phyloP scores from a whole-genome alignment of 164 flowering plant species.

The Protea cynaroides region DNA sequence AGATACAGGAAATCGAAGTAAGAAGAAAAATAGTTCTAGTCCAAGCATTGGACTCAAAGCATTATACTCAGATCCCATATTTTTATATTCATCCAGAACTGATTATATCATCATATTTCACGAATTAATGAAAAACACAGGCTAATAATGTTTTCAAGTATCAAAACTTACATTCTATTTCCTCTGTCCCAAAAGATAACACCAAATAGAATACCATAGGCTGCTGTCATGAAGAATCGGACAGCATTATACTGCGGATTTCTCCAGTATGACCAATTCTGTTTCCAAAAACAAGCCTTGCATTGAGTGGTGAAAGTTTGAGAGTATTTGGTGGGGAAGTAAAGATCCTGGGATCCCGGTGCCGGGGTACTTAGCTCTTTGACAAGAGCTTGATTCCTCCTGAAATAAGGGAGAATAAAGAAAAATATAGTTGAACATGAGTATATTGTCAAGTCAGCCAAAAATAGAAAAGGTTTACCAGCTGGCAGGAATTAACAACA shows the following conservation, averaged over 20 bases:
- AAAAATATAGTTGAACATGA: not conserved
- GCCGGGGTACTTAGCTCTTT: constrained; percentile 54
- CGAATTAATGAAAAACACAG: not conserved
- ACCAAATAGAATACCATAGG: constrained; percentile 58
- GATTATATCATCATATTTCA: too few species aligned
- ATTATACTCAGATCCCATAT: too few species aligned
- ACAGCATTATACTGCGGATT: constrained; percentile 62
- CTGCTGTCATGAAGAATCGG: constrained; percentile 53
- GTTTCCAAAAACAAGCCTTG: constrained; percentile 89
- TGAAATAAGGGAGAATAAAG: constrained; percentile 19
- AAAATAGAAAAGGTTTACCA: not conserved
- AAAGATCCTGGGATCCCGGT: constrained; percentile 56
- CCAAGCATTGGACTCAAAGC: too few species aligned
- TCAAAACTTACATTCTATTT: constrained; percentile 40
- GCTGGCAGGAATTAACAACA: not conserved
- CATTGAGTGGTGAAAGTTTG: constrained; percentile 63
- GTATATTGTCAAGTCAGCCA: not conserved
- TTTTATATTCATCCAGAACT: too few species aligned
- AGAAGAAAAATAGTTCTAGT: not conserved
- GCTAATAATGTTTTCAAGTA: not conserved
- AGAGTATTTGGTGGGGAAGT: constrained; percentile 62
- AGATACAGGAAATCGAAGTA: not conserved
- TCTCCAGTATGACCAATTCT: constrained; percentile 84
- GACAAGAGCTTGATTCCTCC: constrained; percentile 64
- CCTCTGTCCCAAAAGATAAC: constrained; percentile 71